Percentiles rank a stretch among this genome's conserved stretches.
These are phyloP conservation scores for Eimeria mitis DNA, from an alignment of 169 alveolate genomes.

Conservation along the genomic window DNA sequence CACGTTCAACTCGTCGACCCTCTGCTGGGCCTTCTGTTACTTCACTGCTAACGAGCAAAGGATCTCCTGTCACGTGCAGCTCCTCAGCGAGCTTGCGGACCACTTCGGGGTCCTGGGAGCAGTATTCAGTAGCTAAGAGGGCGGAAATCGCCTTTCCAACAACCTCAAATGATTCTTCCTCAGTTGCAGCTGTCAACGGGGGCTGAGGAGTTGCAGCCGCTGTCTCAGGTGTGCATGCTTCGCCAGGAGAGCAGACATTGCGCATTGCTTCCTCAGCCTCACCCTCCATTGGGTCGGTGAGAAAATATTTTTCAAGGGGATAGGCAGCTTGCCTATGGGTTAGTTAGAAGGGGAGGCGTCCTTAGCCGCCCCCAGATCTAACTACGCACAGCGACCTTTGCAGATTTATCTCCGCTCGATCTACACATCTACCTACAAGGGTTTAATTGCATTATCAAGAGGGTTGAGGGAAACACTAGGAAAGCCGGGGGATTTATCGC, in stretches of 20 bases:
- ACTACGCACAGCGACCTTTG: background rate
- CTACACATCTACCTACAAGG: background rate
- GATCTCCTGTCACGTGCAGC: background rate
- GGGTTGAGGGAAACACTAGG: background rate
- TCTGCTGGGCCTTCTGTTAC: background rate
- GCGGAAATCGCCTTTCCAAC: constrained; percentile 27
- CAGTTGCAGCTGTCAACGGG: constrained; percentile 8
- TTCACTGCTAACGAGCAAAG: background rate
- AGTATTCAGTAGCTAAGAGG: constrained; percentile 23
- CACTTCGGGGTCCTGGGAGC: constrained; percentile 15
- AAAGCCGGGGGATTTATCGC: background rate
- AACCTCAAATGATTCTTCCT: background rate
- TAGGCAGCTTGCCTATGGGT: background rate
- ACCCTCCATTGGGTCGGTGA: background rate
- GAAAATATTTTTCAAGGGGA: background rate
- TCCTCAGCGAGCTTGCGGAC: constrained; percentile 5
- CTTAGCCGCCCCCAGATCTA: background rate
- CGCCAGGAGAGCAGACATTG: background rate
- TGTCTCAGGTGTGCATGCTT: background rate
- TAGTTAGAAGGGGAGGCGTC: background rate
- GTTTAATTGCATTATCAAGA: background rate
- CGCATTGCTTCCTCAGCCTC: background rate
- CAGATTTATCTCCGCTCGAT: background rate
- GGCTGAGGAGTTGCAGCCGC: background rate
- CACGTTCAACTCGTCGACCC: background rate